Evolutionary conservation across 2,329 filamentous ascomycete genomes (phyloP).

Genomic region (Aspergillus quadrilineatus): DNA sequence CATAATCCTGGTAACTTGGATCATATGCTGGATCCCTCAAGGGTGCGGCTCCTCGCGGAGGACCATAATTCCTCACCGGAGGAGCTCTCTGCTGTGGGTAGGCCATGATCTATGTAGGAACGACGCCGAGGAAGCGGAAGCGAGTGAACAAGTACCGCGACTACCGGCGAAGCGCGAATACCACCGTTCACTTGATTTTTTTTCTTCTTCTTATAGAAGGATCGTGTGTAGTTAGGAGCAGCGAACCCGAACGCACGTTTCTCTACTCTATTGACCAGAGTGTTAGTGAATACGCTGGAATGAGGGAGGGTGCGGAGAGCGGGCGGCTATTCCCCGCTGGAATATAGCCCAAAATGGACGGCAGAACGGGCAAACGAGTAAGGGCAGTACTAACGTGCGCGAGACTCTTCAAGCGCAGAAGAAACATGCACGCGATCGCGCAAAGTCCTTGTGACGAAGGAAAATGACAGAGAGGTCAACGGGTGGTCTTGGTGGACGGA

Average conservation of each 20-base stretch:
- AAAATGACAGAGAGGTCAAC: conserved; percentile 13
- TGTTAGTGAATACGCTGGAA: neutral
- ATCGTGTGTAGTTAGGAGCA: neutral
- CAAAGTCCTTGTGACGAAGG: neutral
- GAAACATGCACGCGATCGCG: conserved; percentile 7
- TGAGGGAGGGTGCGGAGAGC: neutral
- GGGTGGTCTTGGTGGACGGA: conserved; percentile 11
- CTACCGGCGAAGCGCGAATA: neutral
- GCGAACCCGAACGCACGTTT: neutral
- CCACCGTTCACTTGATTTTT: neutral
- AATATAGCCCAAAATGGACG: conserved; percentile 5
- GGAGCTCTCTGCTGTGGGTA: conserved; percentile 35
- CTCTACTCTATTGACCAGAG: neutral
- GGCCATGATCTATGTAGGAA: conserved; percentile 31
- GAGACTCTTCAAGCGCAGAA: conserved; percentile 1
- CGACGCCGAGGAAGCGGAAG: neutral
- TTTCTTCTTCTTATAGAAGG: neutral
- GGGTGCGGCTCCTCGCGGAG: conserved; percentile 25
- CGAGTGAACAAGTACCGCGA: neutral
- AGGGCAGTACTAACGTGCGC: neutral
- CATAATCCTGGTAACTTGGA: conserved; percentile 27
- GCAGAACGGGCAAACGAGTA: neutral
- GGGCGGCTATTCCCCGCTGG: conserved; percentile 8
- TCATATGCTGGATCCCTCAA: conserved; percentile 29
- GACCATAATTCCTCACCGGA: conserved; percentile 34